phyloP scores from a whole-genome alignment of 2,329 filamentous ascomycete genomes.

The Penicillium sp. region DNA sequence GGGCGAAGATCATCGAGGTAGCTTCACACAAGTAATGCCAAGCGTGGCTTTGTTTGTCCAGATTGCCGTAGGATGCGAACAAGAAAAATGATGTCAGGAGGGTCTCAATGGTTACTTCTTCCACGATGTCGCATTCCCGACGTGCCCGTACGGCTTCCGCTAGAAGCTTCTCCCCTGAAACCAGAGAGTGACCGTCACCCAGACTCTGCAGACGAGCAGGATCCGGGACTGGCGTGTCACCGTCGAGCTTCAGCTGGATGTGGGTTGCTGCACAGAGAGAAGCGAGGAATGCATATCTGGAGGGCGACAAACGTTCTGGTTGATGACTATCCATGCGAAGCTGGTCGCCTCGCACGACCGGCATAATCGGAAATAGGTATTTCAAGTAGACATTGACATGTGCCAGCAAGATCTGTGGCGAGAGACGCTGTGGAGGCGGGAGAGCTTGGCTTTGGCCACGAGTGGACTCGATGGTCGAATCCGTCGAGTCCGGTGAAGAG shows the following conservation, averaged over 20 bases:
- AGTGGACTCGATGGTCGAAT: conserved; percentile 33
- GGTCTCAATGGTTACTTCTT: conserved; percentile 43
- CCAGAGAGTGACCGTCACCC: conserved; percentile 60
- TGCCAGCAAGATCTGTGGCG: conserved; percentile 38
- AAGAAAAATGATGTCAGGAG: conserved; percentile 76
- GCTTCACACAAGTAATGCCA: conserved; percentile 81
- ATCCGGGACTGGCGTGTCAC: conserved; percentile 27
- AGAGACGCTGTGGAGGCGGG: conserved; percentile 31
- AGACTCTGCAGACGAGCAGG: conserved; percentile 42
- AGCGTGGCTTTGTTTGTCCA: conserved; percentile 73
- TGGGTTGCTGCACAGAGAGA: conserved; percentile 48
- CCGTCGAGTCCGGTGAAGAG: conserved; percentile 39
- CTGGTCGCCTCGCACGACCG: conserved; percentile 41
- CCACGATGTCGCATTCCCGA: conserved; percentile 43
- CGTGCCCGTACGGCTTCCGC: conserved; percentile 61
- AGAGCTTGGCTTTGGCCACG: conserved; percentile 16
- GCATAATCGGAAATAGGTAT: conserved; percentile 49
- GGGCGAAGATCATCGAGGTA: conserved; percentile 61
- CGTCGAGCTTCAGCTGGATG: conserved; percentile 48
- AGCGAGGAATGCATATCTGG: conserved; percentile 45
- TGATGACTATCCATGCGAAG: conserved; percentile 47
- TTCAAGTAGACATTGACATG: conserved; percentile 47
- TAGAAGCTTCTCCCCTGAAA: conserved; percentile 66
- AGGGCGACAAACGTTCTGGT: conserved; percentile 53
- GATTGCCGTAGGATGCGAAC: conserved; percentile 70